Base-by-base conservation (phyloP, 31 red algal species). In the Porphyra umbilicalis region DNA sequence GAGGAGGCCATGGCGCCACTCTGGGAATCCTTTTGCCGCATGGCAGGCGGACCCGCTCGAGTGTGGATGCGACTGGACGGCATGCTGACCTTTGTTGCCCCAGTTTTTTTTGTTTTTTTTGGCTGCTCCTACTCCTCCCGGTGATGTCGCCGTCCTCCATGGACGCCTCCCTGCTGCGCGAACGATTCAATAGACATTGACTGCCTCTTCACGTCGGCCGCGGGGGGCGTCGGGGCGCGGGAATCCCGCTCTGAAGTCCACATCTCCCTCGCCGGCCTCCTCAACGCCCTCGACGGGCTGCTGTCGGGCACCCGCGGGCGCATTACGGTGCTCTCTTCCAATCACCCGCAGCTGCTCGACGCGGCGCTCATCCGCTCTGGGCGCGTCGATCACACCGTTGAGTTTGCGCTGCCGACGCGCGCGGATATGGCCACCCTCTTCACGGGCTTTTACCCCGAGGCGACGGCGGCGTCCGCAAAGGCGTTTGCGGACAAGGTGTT, bases 211-310 rank as follows among this genome's bases (percentile, higher is more conserved):
- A 79, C 75, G 44, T 30, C 38, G 1, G 42, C 42, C 18, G 42
- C 42, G 42, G 42, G 42, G 18, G 7, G 42, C 42, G 42, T 46
- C 13, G 44, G 36, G 46, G 85, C 83, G 44, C 81, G 87, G 25
- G 71, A 77, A 8, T 84, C 68, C 40, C 33, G 40, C 25, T 40
- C 80, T 11, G 75, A 31, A 0, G 38, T 80, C 0, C 39, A 35
- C 35, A 36, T 93, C 15, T 82, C 86, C 9, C 85, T 93, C 34
- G 89, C 91, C 10, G 86, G 91, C 20, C 29, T 93, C 35, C 84
- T 93, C 34, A 93, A 93, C 42, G 79, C 76, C 8, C 81, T 93
- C 67, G 91, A 93, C 79, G 91, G 91, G 31, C 35, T 92, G 35
- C 74, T 77, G 34, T 79, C 75, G 40, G 42, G 42, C 42, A 6